Base-by-base conservation (phyloP, 805 yeast genomes). In the Candida endomychidarum region DNA sequence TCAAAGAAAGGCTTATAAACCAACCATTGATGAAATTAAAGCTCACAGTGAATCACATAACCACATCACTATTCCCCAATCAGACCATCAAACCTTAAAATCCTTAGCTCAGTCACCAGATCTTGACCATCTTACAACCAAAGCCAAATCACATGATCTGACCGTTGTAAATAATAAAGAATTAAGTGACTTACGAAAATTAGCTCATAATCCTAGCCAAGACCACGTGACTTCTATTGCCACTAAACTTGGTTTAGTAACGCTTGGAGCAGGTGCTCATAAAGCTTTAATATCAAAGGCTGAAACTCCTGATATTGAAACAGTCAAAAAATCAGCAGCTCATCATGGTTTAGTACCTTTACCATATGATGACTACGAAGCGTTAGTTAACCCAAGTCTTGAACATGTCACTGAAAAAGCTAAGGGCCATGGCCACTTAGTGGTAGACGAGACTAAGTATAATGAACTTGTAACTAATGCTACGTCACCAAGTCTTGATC, bases 351-450 rank as follows among this genome's bases (percentile, higher is more conserved):
- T 42, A 12, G 34, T 32, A 4, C 28, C 47, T 5, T 27, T 48
- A 26, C 28, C 50, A 3, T 28, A 39, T 30, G 37, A 44, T 26
- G 38, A 41, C 18, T 29, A 43, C 34, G 21, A 44, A 18, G 3
- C 19, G 2, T 32, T 49, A 15, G 34, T 55, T 5, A 40, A 38
- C 7, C 73, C 75, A 5, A 29, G 61, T 14, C 11, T 56, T 5
- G 67, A 61, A 0, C 52, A 56, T 31, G 27, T 74, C 22, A 51
- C 41, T 24, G 43, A 39, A 4, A 56, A 58, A 23, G 63, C 70
- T 0, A 28, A 46, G 7, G 40, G 30, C 7, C 12, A 23, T 15
- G 48, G 47, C 10, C 53, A 51, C 36, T 41, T 43, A 4, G 34
- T 53, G 5, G 47, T 57, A 14, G 47, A 52, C 26, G 41, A 51